Conservation (phyloP, 495 filamentous ascomycete species). For the Sporormia fimetaria region DNA sequence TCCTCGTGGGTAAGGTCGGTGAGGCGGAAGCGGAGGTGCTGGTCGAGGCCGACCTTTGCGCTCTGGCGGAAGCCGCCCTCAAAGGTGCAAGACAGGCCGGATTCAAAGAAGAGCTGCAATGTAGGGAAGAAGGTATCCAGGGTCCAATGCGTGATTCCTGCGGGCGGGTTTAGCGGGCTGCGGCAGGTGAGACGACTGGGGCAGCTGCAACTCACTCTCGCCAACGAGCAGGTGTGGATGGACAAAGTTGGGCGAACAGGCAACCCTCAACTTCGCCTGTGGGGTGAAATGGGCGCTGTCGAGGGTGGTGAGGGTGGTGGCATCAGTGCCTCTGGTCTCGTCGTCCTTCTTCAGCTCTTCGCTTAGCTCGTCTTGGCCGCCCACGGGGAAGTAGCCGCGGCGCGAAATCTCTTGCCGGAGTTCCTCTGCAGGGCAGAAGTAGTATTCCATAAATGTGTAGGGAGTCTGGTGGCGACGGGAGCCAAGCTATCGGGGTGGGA, state of each 20-base stretch:
- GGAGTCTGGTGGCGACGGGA: too few relatives aligned
- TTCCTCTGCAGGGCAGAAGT: slow-evolving; percentile 1
- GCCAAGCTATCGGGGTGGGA: too few relatives aligned
- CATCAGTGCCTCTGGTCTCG: background rate
- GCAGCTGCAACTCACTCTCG: slow-evolving; percentile 6
- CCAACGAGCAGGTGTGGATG: slow-evolving; percentile 1
- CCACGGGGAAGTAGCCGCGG: background rate
- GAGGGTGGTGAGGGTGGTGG: slow-evolving; percentile 2
- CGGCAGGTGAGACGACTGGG: background rate
- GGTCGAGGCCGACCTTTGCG: slow-evolving; percentile 5
- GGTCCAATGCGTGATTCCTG: slow-evolving; percentile 6
- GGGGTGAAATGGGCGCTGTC: background rate
- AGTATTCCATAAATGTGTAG: slow-evolving; percentile 9
- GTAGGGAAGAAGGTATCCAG: slow-evolving; percentile 13
- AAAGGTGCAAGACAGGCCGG: slow-evolving; percentile 12
- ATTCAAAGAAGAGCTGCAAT: slow-evolving; percentile 10
- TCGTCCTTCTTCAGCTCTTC: slow-evolving; percentile 5
- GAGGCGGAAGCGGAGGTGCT: slow-evolving; percentile 6
- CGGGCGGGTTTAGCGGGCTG: background rate
- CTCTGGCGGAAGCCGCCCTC: background rate
- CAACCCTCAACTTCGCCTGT: background rate
- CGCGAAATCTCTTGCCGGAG: slow-evolving; percentile 5
- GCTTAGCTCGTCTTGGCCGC: slow-evolving; percentile 1
- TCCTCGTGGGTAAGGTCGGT: slow-evolving; percentile 9
- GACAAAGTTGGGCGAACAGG: background rate